Evolutionary conservation across 305 asterid genomes (phyloP).

Genomic region (Ruellia speciosa): DNA sequence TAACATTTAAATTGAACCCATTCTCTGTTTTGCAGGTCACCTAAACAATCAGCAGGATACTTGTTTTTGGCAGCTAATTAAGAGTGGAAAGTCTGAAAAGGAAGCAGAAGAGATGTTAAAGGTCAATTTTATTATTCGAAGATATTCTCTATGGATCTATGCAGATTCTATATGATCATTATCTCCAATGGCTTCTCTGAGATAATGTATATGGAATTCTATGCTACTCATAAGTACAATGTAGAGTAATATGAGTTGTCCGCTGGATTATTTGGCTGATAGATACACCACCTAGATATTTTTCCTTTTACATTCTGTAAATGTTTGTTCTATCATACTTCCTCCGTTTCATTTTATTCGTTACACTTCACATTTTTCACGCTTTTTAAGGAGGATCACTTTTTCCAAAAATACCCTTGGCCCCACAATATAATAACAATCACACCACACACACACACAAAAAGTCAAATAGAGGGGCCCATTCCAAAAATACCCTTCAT

Average conservation of each 20-base stretch:
- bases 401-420: no score
- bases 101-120: slow-evolving; percentile 50
- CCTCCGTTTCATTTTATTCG: no score
- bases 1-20: slow-evolving; percentile 12
- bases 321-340: no score
- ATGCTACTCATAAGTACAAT: no score
- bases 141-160: not conserved
- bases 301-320: not conserved
- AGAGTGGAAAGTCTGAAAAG: slow-evolving; percentile 42
- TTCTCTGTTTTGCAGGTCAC: slow-evolving; percentile 52
- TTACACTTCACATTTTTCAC: no score
- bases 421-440: no score
- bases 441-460: no score
- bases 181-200: not conserved
- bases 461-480: no score
- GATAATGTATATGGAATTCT: no score
- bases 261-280: not conserved
- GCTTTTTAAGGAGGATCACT: no score
- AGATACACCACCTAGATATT: not conserved
- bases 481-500: no score
- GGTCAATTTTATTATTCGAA: slow-evolving; percentile 31
- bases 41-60: slow-evolving; percentile 48
- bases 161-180: not conserved
- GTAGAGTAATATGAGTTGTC: not conserved
- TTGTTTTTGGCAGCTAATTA: slow-evolving; percentile 60